Evolutionary conservation across 2,329 filamentous ascomycete genomes (phyloP), one percentile per base, ranked within the genome.

Genomic region (Nannizzia gypsea): DNA sequence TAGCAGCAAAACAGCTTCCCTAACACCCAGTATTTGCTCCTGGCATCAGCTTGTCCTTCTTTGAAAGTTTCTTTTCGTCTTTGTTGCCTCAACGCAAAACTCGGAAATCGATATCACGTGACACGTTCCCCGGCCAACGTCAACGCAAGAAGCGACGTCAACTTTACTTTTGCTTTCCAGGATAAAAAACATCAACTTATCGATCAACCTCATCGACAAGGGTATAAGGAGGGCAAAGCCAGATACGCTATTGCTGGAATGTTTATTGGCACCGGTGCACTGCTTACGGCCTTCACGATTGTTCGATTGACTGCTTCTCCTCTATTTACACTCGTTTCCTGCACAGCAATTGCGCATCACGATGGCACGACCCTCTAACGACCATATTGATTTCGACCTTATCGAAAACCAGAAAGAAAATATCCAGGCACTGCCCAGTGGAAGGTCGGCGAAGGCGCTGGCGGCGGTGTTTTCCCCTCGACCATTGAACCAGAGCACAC

Each of bases 331-430:
- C 15, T 15, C n/a, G 38, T n/a, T 28, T 26, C 11, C 36, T 6
- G 5, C 13, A 28, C 34, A 20, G 42, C 17, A 11, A 15, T 36
- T 6, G 34, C 42, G 20, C 17, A 24, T 66, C 66, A 68, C 66
- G 34, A 76, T 77, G 74, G 69, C 73, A 67, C 50, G 50, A 20
- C 68, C 65, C 61, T 67, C 71, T 48, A 71, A 75, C 44, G 76
- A 78, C 63, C 68, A 76, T 56, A 73, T 78, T 64, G 72, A 78
- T 76, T 97, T 99, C 77, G 88, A 95, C 68, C 83, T 96, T 64
- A 96, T 99, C 75, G 93, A 99, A 76, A 84, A 83, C 54, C 91
- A 96, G 68, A 99, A 99, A 76, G 93, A 99, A 77, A 99, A 99
- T 74, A 96, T 99, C 60, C 91, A 96, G 74, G 86, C 90, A 22